Conservation (phyloP, 106 monocot genomes). For the Platanthera zijinensis region DNA sequence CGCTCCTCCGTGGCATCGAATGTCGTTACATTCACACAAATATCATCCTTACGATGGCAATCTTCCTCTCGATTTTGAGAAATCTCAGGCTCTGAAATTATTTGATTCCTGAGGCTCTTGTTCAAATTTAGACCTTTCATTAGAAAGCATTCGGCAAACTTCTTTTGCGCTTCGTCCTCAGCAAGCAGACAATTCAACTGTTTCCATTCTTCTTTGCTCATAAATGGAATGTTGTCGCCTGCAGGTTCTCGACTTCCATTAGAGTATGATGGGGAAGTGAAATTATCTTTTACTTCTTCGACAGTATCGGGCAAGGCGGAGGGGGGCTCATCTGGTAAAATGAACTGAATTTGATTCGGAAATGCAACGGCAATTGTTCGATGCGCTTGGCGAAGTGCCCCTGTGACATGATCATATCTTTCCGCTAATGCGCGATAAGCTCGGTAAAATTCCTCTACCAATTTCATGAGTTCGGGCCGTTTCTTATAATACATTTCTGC, state of each 20-base stretch:
- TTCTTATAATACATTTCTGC: constrained; percentile 99
- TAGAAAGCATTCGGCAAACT: constrained; percentile 10
- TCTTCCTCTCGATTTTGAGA: constrained; percentile 14
- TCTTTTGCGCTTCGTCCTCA: constrained; percentile 1
- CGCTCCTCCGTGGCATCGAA: constrained; percentile 24
- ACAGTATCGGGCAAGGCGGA: constrained; percentile 12
- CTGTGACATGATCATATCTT: constrained; percentile 89
- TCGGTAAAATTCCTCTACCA: constrained; percentile 90
- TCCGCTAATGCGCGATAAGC: constrained; percentile 96
- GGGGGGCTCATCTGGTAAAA: constrained; percentile 55
- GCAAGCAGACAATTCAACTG: constrained; percentile 17
- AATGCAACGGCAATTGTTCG: constrained; percentile 74
- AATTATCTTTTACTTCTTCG: constrained; percentile 25
- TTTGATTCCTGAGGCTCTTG: neutral
- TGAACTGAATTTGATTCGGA: constrained; percentile 69
- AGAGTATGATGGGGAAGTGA: neutral
- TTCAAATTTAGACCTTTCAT: constrained; percentile 24
- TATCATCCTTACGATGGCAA: constrained; percentile 46
- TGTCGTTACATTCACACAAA: constrained; percentile 13
- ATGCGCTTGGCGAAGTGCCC: constrained; percentile 85
- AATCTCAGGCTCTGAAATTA: neutral
- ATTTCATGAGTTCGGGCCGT: constrained; percentile 89
- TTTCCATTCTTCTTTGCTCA: constrained; percentile 21
- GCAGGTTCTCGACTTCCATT: neutral
- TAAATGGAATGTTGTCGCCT: constrained; percentile 12